These are phyloP conservation scores for Pichia gijzeniarum DNA, from an alignment of 805 yeast genomes.

Conservation along the genomic window DNA sequence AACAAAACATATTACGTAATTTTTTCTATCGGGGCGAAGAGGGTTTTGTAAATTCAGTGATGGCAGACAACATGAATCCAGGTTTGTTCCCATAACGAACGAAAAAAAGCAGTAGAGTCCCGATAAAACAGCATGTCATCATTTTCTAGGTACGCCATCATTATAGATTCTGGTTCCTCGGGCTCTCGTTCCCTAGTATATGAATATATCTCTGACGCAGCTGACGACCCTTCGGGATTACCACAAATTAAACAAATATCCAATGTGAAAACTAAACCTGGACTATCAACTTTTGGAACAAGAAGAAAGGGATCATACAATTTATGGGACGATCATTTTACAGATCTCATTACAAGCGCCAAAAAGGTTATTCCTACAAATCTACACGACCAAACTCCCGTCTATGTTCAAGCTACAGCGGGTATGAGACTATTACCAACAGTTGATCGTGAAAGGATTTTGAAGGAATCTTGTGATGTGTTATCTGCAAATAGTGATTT, in stretches of 20 bases:
- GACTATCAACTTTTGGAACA: conserved; percentile 64
- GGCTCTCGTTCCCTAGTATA: conserved; percentile 87
- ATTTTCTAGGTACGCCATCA: conserved; percentile 60
- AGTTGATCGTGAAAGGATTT: conserved; percentile 44
- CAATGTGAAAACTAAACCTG: conserved; percentile 73
- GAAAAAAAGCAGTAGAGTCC: too few species aligned
- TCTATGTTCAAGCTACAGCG: conserved; percentile 91
- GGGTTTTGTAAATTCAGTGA: too few species aligned
- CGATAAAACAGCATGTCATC: too few species aligned
- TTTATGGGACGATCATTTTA: conserved; percentile 69
- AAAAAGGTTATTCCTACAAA: conserved; percentile 59
- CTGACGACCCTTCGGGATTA: conserved; percentile 21
- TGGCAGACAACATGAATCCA: background rate
- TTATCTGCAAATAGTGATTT: conserved; percentile 54
- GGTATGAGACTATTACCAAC: conserved; percentile 82
- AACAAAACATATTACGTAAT: too few species aligned
- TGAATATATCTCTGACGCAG: conserved; percentile 50
- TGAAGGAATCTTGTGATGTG: conserved; percentile 53
- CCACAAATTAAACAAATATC: conserved; percentile 42
- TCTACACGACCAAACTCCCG: conserved; percentile 63
- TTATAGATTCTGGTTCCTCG: conserved; percentile 91
- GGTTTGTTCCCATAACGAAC: too few species aligned
- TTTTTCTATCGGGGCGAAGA: too few species aligned
- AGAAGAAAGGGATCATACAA: conserved; percentile 33
- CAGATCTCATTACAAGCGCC: conserved; percentile 62